Base-by-base conservation (phyloP, 345 rosid species). In the Limnanthes douglasii region DNA sequence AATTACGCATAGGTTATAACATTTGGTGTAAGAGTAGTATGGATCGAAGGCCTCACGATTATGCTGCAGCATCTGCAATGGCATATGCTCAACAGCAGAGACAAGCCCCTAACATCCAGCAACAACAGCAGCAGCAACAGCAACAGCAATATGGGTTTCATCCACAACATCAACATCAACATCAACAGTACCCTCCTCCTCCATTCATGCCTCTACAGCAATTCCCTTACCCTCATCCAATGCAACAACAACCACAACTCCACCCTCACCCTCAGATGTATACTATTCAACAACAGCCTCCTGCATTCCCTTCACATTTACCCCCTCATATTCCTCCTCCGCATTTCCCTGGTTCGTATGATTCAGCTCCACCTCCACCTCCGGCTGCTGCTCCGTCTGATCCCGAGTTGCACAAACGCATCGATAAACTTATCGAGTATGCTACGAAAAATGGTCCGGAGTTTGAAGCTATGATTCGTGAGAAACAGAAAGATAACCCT, bases 341-440 rank as follows among this genome's bases (percentile, higher is more conserved):
- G 3, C 70, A 92, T 24, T 84, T 76, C 43, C 76, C 51, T 48
- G 65, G 72, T 18, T 60, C 59, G 0, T 90, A 60, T 46, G 96
- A 90, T 45, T 63, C 97, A 28, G 52, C 82, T 51, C 73, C 94
- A 14, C 69, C 56, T 17, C 61, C 68, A 19, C 68, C 88, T 8
- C 74, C 73, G 5, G 66, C 65, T 46, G 65, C 81, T 31, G 69
- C 92, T n/a, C 95, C 98, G 5, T 56, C 92, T 33, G 98, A 90
- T 37, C 94, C 93, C 3, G 98, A 90, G 61, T 83, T 84, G 33
- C 98, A 80, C 39, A 86, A 90, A 49, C 74, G 93, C 20, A 90
- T 90, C n/a, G 96, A 90, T 43, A 90, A 90, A 50, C 94, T 84
- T 51, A 85, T 78, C 40, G 94, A 90, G 73, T 90, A 90, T 56